These are phyloP conservation scores for Phytophthora sp. DNA, from an alignment of 352 stramenopile species.

Conservation along the genomic window DNA sequence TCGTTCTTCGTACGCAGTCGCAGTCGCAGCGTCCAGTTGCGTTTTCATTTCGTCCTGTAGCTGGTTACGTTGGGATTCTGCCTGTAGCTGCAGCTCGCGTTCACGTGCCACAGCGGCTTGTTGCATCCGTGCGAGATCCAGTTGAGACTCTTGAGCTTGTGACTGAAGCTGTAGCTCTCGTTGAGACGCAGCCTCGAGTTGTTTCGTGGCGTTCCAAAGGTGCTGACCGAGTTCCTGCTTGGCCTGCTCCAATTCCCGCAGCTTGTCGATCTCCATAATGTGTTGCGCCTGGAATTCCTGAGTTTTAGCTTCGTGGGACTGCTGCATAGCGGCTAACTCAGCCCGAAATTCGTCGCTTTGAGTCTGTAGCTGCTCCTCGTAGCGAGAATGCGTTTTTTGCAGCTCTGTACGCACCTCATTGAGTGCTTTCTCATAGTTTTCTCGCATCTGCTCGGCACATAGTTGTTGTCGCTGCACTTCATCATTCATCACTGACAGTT, in stretches of 20 bases:
- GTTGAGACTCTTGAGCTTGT: constrained; percentile 32
- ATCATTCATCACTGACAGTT: constrained; percentile 66
- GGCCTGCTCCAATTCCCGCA: constrained; percentile 27
- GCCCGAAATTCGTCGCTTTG: constrained; percentile 24
- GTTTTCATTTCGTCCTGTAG: constrained; percentile 48
- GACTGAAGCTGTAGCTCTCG: constrained; percentile 35
- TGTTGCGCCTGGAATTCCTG: constrained; percentile 14
- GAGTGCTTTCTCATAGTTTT: constrained; percentile 46
- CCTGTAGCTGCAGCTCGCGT: constrained; percentile 49
- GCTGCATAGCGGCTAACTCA: constrained; percentile 18
- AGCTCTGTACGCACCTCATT: constrained; percentile 41
- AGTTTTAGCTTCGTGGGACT: constrained; percentile 13
- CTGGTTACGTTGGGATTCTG: constrained; percentile 46
- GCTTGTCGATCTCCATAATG: constrained; percentile 18
- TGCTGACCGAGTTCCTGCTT: constrained; percentile 71
- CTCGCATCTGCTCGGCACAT: constrained; percentile 40
- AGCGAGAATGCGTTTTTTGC: constrained; percentile 17
- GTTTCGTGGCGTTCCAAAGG: constrained; percentile 64
- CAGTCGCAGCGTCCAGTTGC: constrained; percentile 41
- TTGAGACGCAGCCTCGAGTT: constrained; percentile 43
- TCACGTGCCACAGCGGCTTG: constrained; percentile 37
- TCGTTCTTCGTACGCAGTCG: constrained; percentile 45
- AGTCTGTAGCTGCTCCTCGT: constrained; percentile 34
- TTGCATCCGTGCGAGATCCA: constrained; percentile 37
- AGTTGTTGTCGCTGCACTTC: constrained; percentile 56